Percentiles rank a stretch among this genome's conserved stretches.
phyloP scores from a whole-genome alignment of 768 basidiomycete genomes.

The Gyrodon lividus region DNA sequence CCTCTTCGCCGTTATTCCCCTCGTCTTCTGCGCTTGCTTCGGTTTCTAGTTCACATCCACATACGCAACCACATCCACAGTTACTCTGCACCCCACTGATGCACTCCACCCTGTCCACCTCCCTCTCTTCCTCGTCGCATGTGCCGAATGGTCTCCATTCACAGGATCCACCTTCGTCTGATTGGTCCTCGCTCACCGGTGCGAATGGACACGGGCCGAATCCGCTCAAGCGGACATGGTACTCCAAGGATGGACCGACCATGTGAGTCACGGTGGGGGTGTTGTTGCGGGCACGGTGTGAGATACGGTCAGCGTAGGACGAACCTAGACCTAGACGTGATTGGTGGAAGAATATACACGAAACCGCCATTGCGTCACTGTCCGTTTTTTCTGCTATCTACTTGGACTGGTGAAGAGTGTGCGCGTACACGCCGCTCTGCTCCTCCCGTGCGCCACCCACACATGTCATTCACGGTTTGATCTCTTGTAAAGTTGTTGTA shows the following conservation, averaged over 20 bases:
- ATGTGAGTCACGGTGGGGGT: constrained; percentile 5
- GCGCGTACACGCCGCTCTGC: no score
- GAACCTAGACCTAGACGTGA: no score
- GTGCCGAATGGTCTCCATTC: constrained; percentile 15
- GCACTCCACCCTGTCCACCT: constrained; percentile 1
- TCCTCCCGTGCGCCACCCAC: no score
- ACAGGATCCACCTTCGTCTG: constrained; percentile 18
- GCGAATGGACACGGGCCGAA: constrained; percentile 21
- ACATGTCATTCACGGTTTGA: no score
- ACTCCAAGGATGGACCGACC: constrained; percentile 21
- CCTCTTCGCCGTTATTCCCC: neutral
- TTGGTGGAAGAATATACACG: no score
- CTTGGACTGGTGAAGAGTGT: no score
- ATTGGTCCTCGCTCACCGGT: constrained; percentile 30
- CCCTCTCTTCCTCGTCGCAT: constrained; percentile 1
- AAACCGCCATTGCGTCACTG: no score
- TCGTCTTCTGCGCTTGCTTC: neutral
- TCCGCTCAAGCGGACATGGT: constrained; percentile 28
- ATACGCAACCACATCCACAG: constrained; percentile 5
- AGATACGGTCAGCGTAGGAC: no score
- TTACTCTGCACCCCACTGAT: constrained; percentile 5
- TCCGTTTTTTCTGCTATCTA: no score
- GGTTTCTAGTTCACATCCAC: neutral
- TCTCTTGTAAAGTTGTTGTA: no score
- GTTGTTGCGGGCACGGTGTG: neutral